These are phyloP conservation scores for Trichoderma sp. DNA, from an alignment of 2,329 filamentous ascomycete genomes.

Conservation along the genomic window DNA sequence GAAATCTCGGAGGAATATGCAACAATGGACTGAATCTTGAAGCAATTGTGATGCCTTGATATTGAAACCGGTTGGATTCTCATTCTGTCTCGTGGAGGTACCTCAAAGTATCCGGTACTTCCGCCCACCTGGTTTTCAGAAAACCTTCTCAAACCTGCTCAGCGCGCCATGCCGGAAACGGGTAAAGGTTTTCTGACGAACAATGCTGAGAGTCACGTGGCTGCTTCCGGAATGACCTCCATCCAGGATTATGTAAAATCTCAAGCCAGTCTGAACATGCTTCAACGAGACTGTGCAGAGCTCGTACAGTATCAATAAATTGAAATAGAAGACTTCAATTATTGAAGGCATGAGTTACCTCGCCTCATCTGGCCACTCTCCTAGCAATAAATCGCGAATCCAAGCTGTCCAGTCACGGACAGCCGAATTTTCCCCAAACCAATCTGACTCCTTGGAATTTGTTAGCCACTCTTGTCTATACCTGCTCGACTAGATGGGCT, in stretches of 20 bases:
- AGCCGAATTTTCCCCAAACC: not conserved
- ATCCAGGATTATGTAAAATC: not conserved
- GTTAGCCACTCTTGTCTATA: not conserved
- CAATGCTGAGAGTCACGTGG: not conserved
- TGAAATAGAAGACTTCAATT: too few species aligned
- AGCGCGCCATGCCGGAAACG: constrained; percentile 18
- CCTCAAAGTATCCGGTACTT: constrained; percentile 38
- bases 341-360: not conserved
- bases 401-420: not conserved
- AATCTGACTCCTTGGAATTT: not conserved
- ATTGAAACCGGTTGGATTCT: not conserved
- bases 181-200: not conserved
- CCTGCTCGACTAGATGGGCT: not conserved
- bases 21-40: not conserved
- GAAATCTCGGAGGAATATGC: not conserved
- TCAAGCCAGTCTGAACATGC: not conserved
- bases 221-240: not conserved
- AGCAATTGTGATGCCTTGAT: not conserved
- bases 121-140: constrained; percentile 23
- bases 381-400: not conserved
- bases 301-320: too few species aligned
- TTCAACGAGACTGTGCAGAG: too few species aligned
- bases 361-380: not conserved
- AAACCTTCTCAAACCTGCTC: constrained; percentile 56
- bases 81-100: constrained; percentile 21